Base-by-base conservation (phyloP, 768 basidiomycete genomes). In the Piloderma croceum region DNA sequence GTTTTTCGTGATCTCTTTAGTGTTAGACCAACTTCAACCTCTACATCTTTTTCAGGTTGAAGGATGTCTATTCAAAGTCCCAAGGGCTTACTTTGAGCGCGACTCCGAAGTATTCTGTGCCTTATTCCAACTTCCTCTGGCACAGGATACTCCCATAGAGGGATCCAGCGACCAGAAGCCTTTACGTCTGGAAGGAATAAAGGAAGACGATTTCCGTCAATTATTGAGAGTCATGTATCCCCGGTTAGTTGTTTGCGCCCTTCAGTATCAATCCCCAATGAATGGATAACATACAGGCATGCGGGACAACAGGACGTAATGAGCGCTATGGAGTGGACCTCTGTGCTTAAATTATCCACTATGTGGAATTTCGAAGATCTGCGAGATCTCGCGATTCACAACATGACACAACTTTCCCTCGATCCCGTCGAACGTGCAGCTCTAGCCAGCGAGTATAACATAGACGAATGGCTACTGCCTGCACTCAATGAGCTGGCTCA, bases 1-100 rank as follows among this genome's bases (percentile, higher is more conserved):
- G n/a, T n/a, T n/a, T n/a, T n/a, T n/a, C n/a, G n/a, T n/a, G n/a
- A n/a, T n/a, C n/a, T n/a, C n/a, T n/a, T n/a, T n/a, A n/a, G n/a
- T n/a, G n/a, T n/a, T n/a, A n/a, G n/a, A n/a, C n/a, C n/a, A n/a
- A n/a, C n/a, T n/a, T n/a, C n/a, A n/a, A n/a, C n/a, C n/a, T n/a
- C n/a, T n/a, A n/a, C n/a, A n/a, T n/a, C n/a, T n/a, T n/a, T n/a
- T 31, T 3, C 4, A 61, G 59, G 59, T 62, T 6, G 61, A 59
- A 36, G 34, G 50, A 29, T 15, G 36, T 31, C 39, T 60, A 22
- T 62, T 54, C 44, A 59, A 44, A 37, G 38, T 63, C 5, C 62
- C 61, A 13, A 45, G 50, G 12, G 37, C 43, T 15, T 19, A 39
- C 1, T 24, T 61, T 23, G 52, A 61, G 22, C 43, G 44, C n/a